phyloP scores from a whole-genome alignment of 371 early-diverging fungal genomes.

The Lichtheimia ornata region DNA sequence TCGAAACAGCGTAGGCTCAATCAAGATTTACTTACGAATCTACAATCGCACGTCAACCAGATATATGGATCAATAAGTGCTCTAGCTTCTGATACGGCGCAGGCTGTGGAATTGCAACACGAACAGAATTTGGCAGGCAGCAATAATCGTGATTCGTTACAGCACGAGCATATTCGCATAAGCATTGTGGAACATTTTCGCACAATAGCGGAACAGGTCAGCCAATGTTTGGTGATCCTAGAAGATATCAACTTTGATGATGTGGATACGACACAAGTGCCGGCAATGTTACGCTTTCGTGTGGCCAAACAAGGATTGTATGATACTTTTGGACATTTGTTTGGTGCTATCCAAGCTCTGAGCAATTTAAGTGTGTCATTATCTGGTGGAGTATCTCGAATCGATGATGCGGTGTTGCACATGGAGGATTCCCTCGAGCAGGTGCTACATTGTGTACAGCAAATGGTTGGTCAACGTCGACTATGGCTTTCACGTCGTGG shows the following conservation, averaged over 20 bases:
- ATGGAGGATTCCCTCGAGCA: slow-evolving; percentile 49
- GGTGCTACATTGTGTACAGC: slow-evolving; percentile 30
- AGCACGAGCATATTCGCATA: background rate
- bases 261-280: slow-evolving; percentile 20
- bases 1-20: slow-evolving; percentile 24
- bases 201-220: slow-evolving; percentile 33
- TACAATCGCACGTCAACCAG: slow-evolving; percentile 38
- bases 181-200: slow-evolving; percentile 31
- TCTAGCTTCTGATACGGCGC: slow-evolving; percentile 13
- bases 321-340: slow-evolving; percentile 64
- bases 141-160: slow-evolving; percentile 14
- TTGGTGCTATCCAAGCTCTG: slow-evolving; percentile 65
- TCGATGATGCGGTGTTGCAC: slow-evolving; percentile 42
- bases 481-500: slow-evolving; percentile 38
- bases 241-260: slow-evolving; percentile 30
- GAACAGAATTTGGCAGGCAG: slow-evolving; percentile 11
- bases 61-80: slow-evolving; percentile 32
- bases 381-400: slow-evolving; percentile 26
- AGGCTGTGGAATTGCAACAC: slow-evolving; percentile 16
- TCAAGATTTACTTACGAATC: slow-evolving; percentile 31
- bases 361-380: slow-evolving; percentile 48
- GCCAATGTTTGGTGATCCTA: slow-evolving; percentile 33
- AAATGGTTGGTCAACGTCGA: slow-evolving; percentile 43
- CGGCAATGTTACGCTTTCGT: slow-evolving; percentile 41
- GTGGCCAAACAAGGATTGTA: slow-evolving; percentile 61